Evolutionary conservation across 306 rosid species (phyloP).

Genomic region (Prosopis cineraria): DNA sequence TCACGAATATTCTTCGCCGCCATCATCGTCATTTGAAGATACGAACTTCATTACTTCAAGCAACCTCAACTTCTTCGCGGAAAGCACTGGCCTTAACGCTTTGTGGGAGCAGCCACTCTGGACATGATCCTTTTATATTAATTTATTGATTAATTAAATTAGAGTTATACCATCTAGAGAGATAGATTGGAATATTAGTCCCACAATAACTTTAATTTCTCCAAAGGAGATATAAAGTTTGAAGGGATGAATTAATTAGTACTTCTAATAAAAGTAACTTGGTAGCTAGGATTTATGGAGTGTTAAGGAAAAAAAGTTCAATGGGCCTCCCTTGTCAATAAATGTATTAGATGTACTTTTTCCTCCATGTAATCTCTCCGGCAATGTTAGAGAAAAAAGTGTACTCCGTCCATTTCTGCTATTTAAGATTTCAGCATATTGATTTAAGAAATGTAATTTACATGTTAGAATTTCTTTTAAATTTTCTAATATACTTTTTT

Average conservation of each 20-base stretch:
- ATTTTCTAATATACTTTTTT: background rate
- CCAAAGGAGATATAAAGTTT: conserved; percentile 66
- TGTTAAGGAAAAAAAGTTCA: conserved; percentile 2
- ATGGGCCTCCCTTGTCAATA: background rate
- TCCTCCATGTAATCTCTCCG: conserved; percentile 32
- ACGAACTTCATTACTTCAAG: conserved; percentile 33
- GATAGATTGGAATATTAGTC: background rate
- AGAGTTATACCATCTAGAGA: background rate
- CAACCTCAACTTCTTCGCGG: conserved; percentile 55
- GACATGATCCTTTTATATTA: conserved; percentile 53
- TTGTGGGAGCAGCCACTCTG: conserved; percentile 79
- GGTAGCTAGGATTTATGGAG: conserved; percentile 21
- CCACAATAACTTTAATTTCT: conserved; percentile 43
- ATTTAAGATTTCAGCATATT: background rate
- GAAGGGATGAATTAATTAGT: conserved; percentile 29
- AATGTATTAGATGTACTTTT: conserved; percentile 3
- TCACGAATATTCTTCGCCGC: conserved; percentile 44
- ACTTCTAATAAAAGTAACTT: conserved; percentile 33
- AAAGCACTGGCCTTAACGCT: conserved; percentile 44
- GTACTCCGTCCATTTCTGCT: background rate
- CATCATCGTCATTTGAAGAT: conserved; percentile 53
- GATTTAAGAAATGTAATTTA: background rate
- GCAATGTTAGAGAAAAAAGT: conserved; percentile 16
- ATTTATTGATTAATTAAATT: background rate
- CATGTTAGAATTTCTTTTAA: background rate